These are phyloP conservation scores for Thelonectria olida DNA, from an alignment of 2,329 filamentous ascomycete genomes.

Conservation along the genomic window DNA sequence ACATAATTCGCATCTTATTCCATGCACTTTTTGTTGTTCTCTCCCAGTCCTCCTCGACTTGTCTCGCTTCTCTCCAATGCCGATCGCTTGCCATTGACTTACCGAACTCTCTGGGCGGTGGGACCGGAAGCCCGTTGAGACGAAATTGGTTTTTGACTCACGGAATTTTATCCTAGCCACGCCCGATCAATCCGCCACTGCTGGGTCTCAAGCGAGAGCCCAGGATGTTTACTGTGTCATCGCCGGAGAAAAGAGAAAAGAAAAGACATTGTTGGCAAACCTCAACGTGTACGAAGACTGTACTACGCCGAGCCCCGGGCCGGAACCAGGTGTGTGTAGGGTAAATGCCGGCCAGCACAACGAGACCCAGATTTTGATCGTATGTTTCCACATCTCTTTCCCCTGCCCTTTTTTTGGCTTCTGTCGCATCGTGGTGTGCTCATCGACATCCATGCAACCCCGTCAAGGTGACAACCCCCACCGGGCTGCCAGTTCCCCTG, in stretches of 20 bases:
- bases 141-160: conserved; percentile 32
- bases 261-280: conserved; percentile 1
- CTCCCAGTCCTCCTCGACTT: not conserved
- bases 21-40: not conserved
- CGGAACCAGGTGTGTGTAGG: conserved; percentile 7
- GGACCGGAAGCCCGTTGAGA: conserved; percentile 33
- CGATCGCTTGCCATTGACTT: conserved; percentile 21
- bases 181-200: conserved; percentile 2
- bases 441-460: conserved; percentile 28
- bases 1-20: conserved; percentile 10
- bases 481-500: conserved; percentile 10
- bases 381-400: conserved; percentile 33
- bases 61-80: conserved; percentile 17
- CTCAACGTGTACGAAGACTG: conserved; percentile 14
- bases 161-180: conserved; percentile 25
- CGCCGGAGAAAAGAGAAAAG: conserved; percentile 8
- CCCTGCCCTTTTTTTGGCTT: conserved; percentile 17
- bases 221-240: conserved; percentile 5
- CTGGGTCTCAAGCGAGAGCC: conserved; percentile 15
- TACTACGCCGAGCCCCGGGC: conserved; percentile 23
- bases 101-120: conserved; percentile 30
- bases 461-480: conserved; percentile 30
- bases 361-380: conserved; percentile 25
- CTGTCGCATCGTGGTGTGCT: conserved; percentile 29
- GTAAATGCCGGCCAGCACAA: conserved; percentile 20